Evolutionary conservation across 352 stramenopile species (phyloP), one percentile per base, ranked within the genome.

Genomic region (Aphanomyces invadans): DNA sequence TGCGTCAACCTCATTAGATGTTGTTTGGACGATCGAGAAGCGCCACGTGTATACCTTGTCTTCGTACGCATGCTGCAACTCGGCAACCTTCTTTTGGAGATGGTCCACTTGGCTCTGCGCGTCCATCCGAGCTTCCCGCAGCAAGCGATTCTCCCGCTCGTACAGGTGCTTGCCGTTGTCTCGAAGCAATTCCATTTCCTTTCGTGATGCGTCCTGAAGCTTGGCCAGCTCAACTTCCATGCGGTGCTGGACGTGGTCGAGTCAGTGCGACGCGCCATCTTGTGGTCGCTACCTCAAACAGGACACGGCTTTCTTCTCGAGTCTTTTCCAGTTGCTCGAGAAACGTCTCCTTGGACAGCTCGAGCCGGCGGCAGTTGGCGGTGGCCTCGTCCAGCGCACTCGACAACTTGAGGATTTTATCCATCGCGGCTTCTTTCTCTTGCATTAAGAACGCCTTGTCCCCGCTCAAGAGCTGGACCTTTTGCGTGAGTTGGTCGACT

Each of bases 111-210:
- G 81, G 49, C 85, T 83, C 9, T 89, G 51, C 3, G 81, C 74
- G 21, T 88, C 76, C 28, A 86, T 75, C 0, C 81, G 77, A 3
- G 76, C 77, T 29, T 90, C 78, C 54, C 82, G 84, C 26, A 90
- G 72, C 36, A 89, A 33, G 7, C 80, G 74, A 61, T 91, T 92
- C 57, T 92, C 83, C 4, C 81, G 79, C 52, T 92, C 83, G 55
- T 86, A 89, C 9, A 88, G 76, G 36, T 79, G 61, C 49, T 89
- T 81, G 7, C 76, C 75, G 29, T 73, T 79, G n/a, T 72, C 76
- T 9, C 81, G 80, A 17, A 92, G 85, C 15, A 74, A 71, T n/a
- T 89, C 81, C 28, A 90, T 79, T 66, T 92, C 83, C 3, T 74
- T 72, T 64, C 83, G 81, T 2, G 80, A 88, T 31, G 87, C 60